Percentiles rank a stretch among this genome's conserved stretches.
Evolutionary conservation across 768 basidiomycete species (phyloP).

Genomic region (Coprinopsis strossmayeri): DNA sequence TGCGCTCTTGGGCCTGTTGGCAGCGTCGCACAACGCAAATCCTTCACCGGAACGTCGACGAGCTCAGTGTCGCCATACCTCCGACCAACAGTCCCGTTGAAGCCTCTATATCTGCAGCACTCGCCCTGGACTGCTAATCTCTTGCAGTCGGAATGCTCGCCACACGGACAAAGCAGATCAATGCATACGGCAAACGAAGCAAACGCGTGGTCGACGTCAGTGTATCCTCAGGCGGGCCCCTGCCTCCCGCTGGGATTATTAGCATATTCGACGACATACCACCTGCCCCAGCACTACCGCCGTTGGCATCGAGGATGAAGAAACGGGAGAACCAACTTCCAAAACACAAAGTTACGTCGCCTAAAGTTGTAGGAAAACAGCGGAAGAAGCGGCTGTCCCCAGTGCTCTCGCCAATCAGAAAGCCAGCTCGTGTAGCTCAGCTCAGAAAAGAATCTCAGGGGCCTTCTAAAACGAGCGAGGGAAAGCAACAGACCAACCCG

Average conservation of each 20-base stretch:
- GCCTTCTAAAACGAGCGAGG: conserved; percentile 3
- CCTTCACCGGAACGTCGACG: no score
- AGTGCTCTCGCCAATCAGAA: conserved; percentile 26
- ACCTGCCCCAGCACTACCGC: conserved; percentile 24
- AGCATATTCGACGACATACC: conserved; percentile 41
- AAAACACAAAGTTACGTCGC: conserved; percentile 6
- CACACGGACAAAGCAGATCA: conserved; percentile 57
- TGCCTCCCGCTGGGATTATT: conserved; percentile 23
- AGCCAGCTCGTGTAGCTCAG: conserved; percentile 25
- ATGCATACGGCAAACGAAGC: conserved; percentile 56
- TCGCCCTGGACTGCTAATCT: conserved; percentile 13
- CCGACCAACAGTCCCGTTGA: no score
- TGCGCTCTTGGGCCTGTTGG: no score
- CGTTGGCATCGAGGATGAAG: conserved; percentile 14
- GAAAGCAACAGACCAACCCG: no score
- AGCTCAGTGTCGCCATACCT: no score
- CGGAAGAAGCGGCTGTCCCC: conserved; percentile 35
- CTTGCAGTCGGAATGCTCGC: no score
- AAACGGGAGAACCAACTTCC: conserved; percentile 11
- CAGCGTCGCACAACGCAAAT: no score
- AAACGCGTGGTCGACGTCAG: conserved; percentile 52
- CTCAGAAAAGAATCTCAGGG: conserved; percentile 18
- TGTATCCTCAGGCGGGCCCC: conserved; percentile 7
- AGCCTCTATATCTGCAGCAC: conserved; percentile 12
- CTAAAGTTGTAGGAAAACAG: conserved; percentile 17